These are phyloP conservation scores for Cutaneotrichosporon sp. DNA, from an alignment of 1,284 basidiomycete genomes.

Conservation along the genomic window DNA sequence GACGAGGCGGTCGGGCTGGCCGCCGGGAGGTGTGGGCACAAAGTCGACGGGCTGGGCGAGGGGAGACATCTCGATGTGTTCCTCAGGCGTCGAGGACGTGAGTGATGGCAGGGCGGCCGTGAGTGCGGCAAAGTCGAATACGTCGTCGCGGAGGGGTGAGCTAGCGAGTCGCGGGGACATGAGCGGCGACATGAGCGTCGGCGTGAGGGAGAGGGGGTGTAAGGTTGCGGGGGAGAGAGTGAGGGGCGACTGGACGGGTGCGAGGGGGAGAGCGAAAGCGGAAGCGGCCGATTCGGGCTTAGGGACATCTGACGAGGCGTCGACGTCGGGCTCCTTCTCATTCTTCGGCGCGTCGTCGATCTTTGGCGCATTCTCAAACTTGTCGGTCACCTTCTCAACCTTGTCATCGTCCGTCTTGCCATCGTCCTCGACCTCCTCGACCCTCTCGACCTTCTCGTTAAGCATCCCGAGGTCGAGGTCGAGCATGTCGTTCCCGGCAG, in stretches of 20 bases:
- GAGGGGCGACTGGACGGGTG: background rate
- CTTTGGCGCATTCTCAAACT: background rate
- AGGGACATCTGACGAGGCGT: background rate
- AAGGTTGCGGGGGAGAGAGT: background rate
- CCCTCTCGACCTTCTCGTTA: conserved; percentile 1
- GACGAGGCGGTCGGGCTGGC: background rate
- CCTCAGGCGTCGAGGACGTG: background rate
- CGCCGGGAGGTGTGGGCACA: background rate
- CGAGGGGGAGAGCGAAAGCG: background rate
- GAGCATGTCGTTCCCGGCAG: conserved; percentile 13
- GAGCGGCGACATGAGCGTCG: background rate
- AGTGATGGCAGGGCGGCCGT: background rate
- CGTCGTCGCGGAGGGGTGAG: background rate
- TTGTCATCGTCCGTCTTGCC: background rate
- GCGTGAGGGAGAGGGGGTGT: background rate
- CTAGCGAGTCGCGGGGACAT: too few species aligned
- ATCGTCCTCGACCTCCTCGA: background rate
- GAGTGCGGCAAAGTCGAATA: conserved; percentile 1
- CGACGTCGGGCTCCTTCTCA: background rate
- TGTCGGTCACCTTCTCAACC: background rate
- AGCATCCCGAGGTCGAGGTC: conserved; percentile 22
- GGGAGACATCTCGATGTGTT: background rate
- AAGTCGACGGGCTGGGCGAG: background rate
- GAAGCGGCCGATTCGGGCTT: background rate
- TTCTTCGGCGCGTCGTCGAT: background rate